Conservation (phyloP, 768 basidiomycete genomes). For the Pleurotus djamor region DNA sequence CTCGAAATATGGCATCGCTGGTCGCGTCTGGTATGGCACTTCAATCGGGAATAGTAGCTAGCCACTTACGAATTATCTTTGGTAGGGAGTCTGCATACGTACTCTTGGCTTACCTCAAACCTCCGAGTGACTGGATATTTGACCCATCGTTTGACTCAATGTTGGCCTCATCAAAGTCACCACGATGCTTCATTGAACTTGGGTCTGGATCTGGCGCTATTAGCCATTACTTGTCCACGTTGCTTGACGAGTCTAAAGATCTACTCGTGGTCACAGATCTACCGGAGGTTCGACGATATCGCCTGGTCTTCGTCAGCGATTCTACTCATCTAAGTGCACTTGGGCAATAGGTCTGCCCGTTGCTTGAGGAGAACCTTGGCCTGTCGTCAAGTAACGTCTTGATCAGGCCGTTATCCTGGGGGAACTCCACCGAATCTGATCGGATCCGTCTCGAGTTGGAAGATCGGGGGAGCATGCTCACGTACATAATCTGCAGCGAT, state of each 20-base stretch:
- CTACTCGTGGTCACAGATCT: constrained; percentile 70
- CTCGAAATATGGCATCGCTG: constrained; percentile 75
- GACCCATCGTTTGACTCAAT: constrained; percentile 48
- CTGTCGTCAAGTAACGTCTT: constrained; percentile 20
- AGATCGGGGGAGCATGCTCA: constrained; percentile 24
- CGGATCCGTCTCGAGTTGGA: constrained; percentile 38
- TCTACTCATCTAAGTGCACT: neutral
- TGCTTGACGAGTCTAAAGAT: constrained; percentile 36
- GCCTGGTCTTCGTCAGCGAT: neutral
- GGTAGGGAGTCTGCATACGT: constrained; percentile 75
- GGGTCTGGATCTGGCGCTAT: constrained; percentile 79
- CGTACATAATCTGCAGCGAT: constrained; percentile 83
- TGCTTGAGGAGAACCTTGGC: constrained; percentile 38
- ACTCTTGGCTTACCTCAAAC: constrained; percentile 52
- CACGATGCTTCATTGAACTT: constrained; percentile 60
- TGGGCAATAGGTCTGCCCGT: constrained; percentile 38
- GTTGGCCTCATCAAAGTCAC: constrained; percentile 1
- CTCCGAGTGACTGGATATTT: constrained; percentile 35
- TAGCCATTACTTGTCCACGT: constrained; percentile 33
- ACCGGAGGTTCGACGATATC: constrained; percentile 52
- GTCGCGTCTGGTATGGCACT: constrained; percentile 69
- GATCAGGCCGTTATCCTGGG: constrained; percentile 73
- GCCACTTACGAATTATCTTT: neutral
- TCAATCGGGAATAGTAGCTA: neutral
- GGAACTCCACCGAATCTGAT: constrained; percentile 41